Conservation (phyloP, 2,329 filamentous ascomycete genomes). For the Chaetomiaceae sp. region DNA sequence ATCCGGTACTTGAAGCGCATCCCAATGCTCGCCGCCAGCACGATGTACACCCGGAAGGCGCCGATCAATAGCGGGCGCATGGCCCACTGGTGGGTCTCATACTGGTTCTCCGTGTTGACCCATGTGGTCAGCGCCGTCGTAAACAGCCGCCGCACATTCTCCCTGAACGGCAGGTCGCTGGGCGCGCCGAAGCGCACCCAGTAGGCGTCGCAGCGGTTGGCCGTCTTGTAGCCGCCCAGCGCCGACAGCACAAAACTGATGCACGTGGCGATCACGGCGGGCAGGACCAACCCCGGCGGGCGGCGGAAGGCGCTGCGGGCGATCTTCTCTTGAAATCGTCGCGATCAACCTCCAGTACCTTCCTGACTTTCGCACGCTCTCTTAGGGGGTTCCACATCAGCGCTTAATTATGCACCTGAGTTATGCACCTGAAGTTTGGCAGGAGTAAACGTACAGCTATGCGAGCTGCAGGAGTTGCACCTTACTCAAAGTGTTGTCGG, state of each 20-base stretch:
- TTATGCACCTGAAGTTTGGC: no score
- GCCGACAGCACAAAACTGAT: conserved; percentile 45
- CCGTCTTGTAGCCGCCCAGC: conserved; percentile 42
- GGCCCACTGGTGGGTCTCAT: conserved; percentile 51
- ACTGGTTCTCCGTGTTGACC: conserved; percentile 45
- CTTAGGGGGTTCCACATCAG: no score
- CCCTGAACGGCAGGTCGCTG: conserved; percentile 35
- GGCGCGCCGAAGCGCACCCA: conserved; percentile 47
- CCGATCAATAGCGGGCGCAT: conserved; percentile 43
- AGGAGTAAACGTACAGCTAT: no score
- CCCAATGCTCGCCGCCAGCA: conserved; percentile 41
- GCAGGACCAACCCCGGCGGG: conserved; percentile 45
- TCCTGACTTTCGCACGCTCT: no score
- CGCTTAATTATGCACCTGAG: no score
- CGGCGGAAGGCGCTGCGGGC: conserved; percentile 49
- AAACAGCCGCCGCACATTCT: conserved; percentile 40
- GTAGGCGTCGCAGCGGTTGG: conserved; percentile 41
- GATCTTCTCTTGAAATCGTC: no score
- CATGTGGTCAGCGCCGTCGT: conserved; percentile 41
- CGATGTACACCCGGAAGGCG: conserved; percentile 45
- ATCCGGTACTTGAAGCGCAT: conserved; percentile 43
- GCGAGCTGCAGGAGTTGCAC: no score
- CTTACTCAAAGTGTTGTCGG: no score
- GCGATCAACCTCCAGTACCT: no score
- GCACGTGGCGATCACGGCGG: conserved; percentile 44